Percentiles rank a stretch among this genome's conserved stretches.
phyloP scores from a whole-genome alignment of 2,329 filamentous ascomycete species.

The Sporothrix euskadiensis region DNA sequence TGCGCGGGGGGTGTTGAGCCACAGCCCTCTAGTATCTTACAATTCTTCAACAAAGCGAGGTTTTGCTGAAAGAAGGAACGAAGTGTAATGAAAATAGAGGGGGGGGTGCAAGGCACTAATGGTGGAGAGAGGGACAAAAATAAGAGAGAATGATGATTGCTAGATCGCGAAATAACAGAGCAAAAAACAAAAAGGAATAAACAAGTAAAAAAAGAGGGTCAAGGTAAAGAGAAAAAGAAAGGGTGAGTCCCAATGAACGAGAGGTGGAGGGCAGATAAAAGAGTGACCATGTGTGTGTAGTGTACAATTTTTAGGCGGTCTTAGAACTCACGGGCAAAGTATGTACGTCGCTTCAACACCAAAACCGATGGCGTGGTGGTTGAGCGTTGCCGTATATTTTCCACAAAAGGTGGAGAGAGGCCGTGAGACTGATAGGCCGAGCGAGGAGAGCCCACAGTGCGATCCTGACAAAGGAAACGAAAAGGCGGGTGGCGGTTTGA shows the following conservation, averaged over 20 bases:
- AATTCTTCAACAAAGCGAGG: not conserved
- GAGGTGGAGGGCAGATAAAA: conserved; percentile 17
- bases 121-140: not conserved
- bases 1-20: not conserved
- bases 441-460: conserved; percentile 5
- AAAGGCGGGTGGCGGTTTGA: conserved; percentile 16
- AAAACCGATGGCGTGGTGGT: conserved; percentile 18
- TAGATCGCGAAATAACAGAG: not conserved
- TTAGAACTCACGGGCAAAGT: conserved; percentile 19
- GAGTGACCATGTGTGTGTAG: not conserved
- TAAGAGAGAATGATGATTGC: not conserved
- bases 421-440: conserved; percentile 11
- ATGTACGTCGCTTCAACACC: conserved; percentile 9
- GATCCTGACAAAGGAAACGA: conserved; percentile 5
- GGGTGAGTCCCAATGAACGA: not conserved
- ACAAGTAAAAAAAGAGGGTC: conserved; percentile 8
- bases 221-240: not conserved
- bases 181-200: not conserved
- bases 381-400: conserved; percentile 10
- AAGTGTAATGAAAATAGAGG: not conserved
- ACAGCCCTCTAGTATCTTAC: not conserved
- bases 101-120: not conserved
- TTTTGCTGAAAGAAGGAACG: not conserved
- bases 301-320: conserved; percentile 12
- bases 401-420: conserved; percentile 8